These are phyloP conservation scores for Syncephalastrum racemosum DNA, from an alignment of 371 early-diverging fungal genomes.

Conservation along the genomic window DNA sequence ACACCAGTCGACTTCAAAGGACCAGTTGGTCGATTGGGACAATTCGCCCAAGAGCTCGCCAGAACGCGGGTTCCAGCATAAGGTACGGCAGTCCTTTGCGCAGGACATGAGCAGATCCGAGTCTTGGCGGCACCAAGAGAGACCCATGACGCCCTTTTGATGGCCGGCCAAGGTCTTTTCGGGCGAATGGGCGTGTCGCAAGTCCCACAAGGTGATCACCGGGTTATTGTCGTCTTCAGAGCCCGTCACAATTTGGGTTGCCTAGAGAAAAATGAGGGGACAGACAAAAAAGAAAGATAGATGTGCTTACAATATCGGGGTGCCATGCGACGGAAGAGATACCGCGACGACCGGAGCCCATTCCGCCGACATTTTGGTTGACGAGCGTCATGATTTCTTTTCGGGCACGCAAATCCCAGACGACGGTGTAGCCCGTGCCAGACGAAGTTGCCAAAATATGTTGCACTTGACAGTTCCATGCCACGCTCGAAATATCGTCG, in stretches of 20 bases:
- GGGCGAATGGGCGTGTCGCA: constrained; percentile 91
- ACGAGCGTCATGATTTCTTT: constrained; percentile 85
- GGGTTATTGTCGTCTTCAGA: constrained; percentile 90
- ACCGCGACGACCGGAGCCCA: constrained; percentile 59
- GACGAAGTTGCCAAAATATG: constrained; percentile 93
- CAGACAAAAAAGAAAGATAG: background rate
- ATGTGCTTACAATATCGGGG: constrained; percentile 75
- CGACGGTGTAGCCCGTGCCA: constrained; percentile 89
- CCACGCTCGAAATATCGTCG: constrained; percentile 85
- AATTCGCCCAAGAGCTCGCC: constrained; percentile 79
- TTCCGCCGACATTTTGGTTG: constrained; percentile 60
- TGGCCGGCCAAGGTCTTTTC: constrained; percentile 81
- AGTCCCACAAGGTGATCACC: constrained; percentile 89
- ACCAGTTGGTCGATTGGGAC: constrained; percentile 80
- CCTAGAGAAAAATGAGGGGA: constrained; percentile 36
- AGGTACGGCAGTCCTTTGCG: constrained; percentile 90
- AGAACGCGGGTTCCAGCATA: constrained; percentile 87
- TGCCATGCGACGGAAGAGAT: constrained; percentile 93
- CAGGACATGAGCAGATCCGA: constrained; percentile 83
- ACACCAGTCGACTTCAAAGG: constrained; percentile 93
- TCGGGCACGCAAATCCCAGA: constrained; percentile 92
- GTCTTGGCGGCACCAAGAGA: constrained; percentile 94
- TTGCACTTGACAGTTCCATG: constrained; percentile 93
- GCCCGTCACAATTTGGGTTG: constrained; percentile 92
- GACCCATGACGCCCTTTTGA: constrained; percentile 79